Base-by-base conservation (phyloP, 2,329 filamentous ascomycete genomes). In the Lecanoromycetidae sp. region DNA sequence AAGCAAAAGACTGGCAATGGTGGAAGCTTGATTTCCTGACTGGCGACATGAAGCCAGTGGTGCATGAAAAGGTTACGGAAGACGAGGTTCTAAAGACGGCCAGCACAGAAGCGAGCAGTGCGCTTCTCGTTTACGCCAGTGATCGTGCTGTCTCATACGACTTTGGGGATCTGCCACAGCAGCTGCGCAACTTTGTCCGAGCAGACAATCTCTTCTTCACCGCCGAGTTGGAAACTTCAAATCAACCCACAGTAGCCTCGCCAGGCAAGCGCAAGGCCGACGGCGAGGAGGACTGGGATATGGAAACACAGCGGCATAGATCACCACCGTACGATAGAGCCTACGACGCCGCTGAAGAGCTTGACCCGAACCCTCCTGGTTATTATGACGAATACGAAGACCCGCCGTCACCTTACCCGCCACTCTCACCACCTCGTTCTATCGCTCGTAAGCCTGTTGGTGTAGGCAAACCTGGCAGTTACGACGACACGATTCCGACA, bases 91-190 rank as follows among this genome's bases (percentile, higher is more conserved):
- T 80, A 43, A 62, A 69, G 54, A 65, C 75, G 53, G 71, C 72
- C 44, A 66, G 65, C 20, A 66, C 69, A 29, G 75, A 79, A 53
- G 67, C 69, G 44, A 66, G 61, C 26, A 69, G 66, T 7, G 74
- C 71, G 2, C 59, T 81, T 1, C 66, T 81, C 8, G 71, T 81
- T 2, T 81, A 80, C 57, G 77, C 76, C 17, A 76, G 69, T 54
- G 69, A 74, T 19, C 62, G 62, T 46, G 68, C 69, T 17, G 56
- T 70, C 47, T 58, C 57, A 20, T 60, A 61, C 39, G 53, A 57
- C 36, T 57, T 57, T 17, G 58, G 57, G 6, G 54, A 59, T 26
- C 52, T 61, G 22, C 65, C 65, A 1, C 46, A 57, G 19, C 55
- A 62, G 40, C 58, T 70, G 15, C 22, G 47, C 39, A 53, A 51